Evolutionary conservation across 345 rosid genomes (phyloP).

Genomic region (Aurinia saxatilis): DNA sequence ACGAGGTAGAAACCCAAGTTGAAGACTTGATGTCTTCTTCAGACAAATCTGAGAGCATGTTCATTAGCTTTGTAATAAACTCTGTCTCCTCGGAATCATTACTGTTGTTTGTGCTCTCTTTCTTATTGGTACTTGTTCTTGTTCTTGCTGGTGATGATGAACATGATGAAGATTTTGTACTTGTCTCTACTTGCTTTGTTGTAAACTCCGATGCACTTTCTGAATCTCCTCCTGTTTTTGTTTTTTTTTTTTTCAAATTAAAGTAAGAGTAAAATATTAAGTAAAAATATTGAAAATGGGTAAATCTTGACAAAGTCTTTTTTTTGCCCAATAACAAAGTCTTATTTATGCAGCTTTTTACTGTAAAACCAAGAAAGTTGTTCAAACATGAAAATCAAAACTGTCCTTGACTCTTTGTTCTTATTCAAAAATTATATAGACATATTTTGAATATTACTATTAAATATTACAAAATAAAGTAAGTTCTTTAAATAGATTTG

Average conservation of each 20-base stretch:
- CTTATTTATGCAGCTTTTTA: constrained; percentile 12
- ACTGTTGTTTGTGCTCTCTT: constrained; percentile 6
- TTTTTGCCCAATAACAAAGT: not conserved
- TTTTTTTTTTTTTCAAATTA: constrained; percentile 24
- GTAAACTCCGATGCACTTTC: constrained; percentile 30
- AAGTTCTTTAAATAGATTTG: not conserved
- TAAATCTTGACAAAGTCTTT: not conserved
- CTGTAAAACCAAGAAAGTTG: constrained; percentile 14
- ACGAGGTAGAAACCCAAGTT: constrained; percentile 33
- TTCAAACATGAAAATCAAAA: not conserved
- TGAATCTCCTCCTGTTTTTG: constrained; percentile 14
- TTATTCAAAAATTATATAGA: not conserved
- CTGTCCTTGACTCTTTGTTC: not conserved
- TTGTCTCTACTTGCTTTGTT: constrained; percentile 19
- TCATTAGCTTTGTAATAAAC: constrained; percentile 29
- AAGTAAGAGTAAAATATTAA: constrained; percentile 4
- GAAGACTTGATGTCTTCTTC: constrained; percentile 41
- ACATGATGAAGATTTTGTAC: constrained; percentile 19
- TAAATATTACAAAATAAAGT: not conserved
- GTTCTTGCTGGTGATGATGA: constrained; percentile 21
- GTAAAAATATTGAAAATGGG: constrained; percentile 1
- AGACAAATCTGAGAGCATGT: constrained; percentile 34
- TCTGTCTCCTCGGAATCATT: constrained; percentile 23
- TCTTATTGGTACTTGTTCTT: constrained; percentile 21
- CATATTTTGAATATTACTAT: not conserved